These are phyloP conservation scores for Casuarina glauca DNA, from an alignment of 306 rosid genomes.

Conservation along the genomic window DNA sequence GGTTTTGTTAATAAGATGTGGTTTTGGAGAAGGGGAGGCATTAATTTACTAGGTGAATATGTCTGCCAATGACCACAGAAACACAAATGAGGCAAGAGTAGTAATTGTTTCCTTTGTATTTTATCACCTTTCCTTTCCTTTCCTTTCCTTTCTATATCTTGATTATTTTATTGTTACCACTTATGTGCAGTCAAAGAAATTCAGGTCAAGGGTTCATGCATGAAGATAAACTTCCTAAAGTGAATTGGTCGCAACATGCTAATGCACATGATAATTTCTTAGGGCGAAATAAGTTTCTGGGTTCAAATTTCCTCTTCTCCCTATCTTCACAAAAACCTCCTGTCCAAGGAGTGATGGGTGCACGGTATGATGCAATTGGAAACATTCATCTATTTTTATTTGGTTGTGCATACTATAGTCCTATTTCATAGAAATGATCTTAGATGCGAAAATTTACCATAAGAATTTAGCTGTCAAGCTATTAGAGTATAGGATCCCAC, in stretches of 20 bases:
- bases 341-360: slow-evolving; percentile 20
- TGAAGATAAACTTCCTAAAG: slow-evolving; percentile 43
- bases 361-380: slow-evolving; percentile 37
- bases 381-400: not conserved
- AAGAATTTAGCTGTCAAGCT: not conserved
- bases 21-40: slow-evolving; percentile 8
- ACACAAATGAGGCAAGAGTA: slow-evolving; percentile 45
- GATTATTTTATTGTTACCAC: not conserved
- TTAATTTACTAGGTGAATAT: slow-evolving; percentile 3
- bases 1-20: slow-evolving; percentile 7
- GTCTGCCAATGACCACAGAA: slow-evolving; percentile 26
- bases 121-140: not conserved
- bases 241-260: slow-evolving; percentile 64
- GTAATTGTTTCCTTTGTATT: not conserved
- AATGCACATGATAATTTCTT: slow-evolving; percentile 63
- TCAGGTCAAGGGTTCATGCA: slow-evolving; percentile 24
- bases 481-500: not conserved
- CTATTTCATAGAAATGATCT: not conserved
- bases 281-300: slow-evolving; percentile 46
- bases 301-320: slow-evolving; percentile 67
- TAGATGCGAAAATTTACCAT: not conserved
- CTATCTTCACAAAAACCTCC: slow-evolving; percentile 58
- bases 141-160: not conserved
- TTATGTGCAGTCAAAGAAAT: slow-evolving; percentile 38
- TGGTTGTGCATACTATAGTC: not conserved